Base-by-base conservation (phyloP, 192 early-diverging fungal species). In the Pilaira anomala region DNA sequence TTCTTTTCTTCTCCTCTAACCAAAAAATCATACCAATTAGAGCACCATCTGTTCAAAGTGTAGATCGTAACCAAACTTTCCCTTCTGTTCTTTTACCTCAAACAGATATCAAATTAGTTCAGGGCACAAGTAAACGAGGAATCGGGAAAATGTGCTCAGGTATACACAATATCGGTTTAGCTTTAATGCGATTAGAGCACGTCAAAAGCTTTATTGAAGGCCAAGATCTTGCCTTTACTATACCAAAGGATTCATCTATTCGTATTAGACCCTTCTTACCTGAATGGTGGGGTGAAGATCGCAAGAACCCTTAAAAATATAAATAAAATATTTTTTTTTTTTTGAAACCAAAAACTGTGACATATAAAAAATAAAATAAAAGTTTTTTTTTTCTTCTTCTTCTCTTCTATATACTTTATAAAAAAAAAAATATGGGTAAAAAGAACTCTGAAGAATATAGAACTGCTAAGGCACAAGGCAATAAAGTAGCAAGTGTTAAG, bases 141-240 rank as follows among this genome's bases (percentile, higher is more conserved):
- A 86, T 83, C 2, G 95, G 91, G 24, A 85, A 84, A 63, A 71
- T 86, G 19, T 83, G 87, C 48, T 80, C 81, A 3, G 73, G 80
- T 7, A 63, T 89, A 12, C 77, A 82, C 67, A 97, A 95, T 62
- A 85, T 93, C 29, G 95, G 91, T 0, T 78, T 97, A 53, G 95
- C 91, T 21, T 82, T 97, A 74, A 76, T 97, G 77, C 83, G 92
- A 48, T 69, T 95, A 50, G 95, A 97, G 21, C 75, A 83, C n/a
- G 80, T 87, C 0, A 60, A 78, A 13, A 60, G 68, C 6, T 72
- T 66, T 41, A 50, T 29, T 1, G 14, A 45, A 0, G 36, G 21
- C 1, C 45, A 29, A 16, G 18, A 39, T 22, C n/a, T 53, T 14
- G 50, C 29, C 7, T 62, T 69, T 13, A 26, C 22, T 16, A 24